Base-by-base conservation (phyloP, 345 rosid species). In the Sisymbrium irio region DNA sequence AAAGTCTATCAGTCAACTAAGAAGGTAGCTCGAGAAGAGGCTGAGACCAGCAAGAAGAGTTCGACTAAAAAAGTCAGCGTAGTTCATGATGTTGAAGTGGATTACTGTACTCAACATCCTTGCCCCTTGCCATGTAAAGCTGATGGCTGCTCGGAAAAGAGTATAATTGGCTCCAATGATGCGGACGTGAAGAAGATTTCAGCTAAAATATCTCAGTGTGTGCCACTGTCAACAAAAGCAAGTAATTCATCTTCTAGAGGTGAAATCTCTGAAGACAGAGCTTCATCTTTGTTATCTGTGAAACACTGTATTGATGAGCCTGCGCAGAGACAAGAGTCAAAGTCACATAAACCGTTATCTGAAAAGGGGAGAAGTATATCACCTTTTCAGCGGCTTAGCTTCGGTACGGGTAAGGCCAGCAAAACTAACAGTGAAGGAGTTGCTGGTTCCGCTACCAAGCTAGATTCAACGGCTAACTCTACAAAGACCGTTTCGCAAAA, bases 351-450 rank as follows among this genome's bases (percentile, higher is more conserved):
- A 69, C 80, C 27, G 55, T 71, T 72, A 67, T 33, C 82, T 50
- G 94, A 89, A 67, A 91, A 83, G 71, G 77, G 53, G 60, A 85
- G 92, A 80, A 88, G 91, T 81, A 78, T 86, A 35, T 87, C 96
- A 8, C 97, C 98, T 59, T 88, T 91, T 69, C 90, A 83, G 67
- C 82, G 91, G 28, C 80, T 85, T 65, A 81, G 90, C 83, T 84
- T 83, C 35, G 72, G 86, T 72, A 72, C 75, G 72, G 80, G 85
- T 69, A 88, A 83, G 82, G 78, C 79, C 25, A 80, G 85, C 63
- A 89, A 83, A 83, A 57, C 77, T 84, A 83, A 50, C 67, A 77
- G 77, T 76, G 80, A 39, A 80, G 77, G 63, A 91, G 86, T 55
- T 81, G 18, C 15, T 68, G 71, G 62, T 67, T 62, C 82, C 59